Conservation (phyloP, 2,329 filamentous ascomycete species). For the Ascochyta pisi region DNA sequence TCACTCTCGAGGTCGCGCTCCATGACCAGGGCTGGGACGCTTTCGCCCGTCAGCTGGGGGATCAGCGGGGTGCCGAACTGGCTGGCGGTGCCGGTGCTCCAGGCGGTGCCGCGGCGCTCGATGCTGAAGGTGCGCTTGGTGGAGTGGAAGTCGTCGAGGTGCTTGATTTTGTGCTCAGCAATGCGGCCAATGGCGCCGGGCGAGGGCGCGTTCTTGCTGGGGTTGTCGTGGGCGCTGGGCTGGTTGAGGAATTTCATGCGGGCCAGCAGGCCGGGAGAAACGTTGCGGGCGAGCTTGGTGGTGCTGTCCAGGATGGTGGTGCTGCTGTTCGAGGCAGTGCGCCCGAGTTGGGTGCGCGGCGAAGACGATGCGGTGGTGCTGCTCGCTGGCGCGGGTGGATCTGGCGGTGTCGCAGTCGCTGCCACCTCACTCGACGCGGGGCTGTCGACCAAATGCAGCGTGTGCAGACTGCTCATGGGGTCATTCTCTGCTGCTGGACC, state of each 20-base stretch:
- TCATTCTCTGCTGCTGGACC: slow-evolving; percentile 29
- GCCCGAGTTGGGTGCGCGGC: slow-evolving; percentile 21
- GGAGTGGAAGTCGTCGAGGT: slow-evolving; percentile 70
- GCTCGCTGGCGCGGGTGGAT: slow-evolving; percentile 24
- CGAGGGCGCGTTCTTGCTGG: slow-evolving; percentile 43
- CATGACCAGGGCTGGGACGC: slow-evolving; percentile 48
- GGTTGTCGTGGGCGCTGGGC: slow-evolving; percentile 35
- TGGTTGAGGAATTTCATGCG: slow-evolving; percentile 54
- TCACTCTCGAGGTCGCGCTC: slow-evolving; percentile 54
- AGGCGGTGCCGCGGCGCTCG: slow-evolving; percentile 72
- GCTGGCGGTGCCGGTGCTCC: slow-evolving; percentile 66
- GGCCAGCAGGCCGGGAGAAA: slow-evolving; percentile 53
- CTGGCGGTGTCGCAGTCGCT: slow-evolving; percentile 14
- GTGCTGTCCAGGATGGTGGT: slow-evolving; percentile 24
- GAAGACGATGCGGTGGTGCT: slow-evolving; percentile 23
- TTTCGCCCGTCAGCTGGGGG: slow-evolving; percentile 47
- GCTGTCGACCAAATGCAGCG: slow-evolving; percentile 30
- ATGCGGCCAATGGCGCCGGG: slow-evolving; percentile 66
- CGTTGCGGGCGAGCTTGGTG: slow-evolving; percentile 48
- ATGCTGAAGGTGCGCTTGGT: slow-evolving; percentile 62
- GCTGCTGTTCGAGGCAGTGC: slow-evolving; percentile 21
- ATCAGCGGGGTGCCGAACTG: slow-evolving; percentile 38
- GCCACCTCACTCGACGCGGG: slow-evolving; percentile 27
- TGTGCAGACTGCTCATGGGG: slow-evolving; percentile 33
- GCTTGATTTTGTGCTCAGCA: slow-evolving; percentile 71